Evolutionary conservation across 345 rosid genomes (phyloP), one percentile per base, ranked within the genome.

Genomic region (Kernera saxatilis): DNA sequence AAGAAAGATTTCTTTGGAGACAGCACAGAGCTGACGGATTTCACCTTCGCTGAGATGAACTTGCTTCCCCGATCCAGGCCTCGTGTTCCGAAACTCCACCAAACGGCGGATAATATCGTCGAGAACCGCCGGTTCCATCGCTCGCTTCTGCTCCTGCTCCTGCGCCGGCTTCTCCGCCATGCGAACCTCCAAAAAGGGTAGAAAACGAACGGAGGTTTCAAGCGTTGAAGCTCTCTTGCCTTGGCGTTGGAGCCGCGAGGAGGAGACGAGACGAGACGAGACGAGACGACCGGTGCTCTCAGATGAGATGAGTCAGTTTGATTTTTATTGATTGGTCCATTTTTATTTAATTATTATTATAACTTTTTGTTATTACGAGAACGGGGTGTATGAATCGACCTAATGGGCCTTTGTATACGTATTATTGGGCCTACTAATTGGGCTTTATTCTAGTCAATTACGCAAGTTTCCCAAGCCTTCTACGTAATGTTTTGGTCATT

Each of bases 41-140:
- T 91, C 97, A 46, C 71, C 73, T 79, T 91, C 97, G 32, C 77
- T 83, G 5, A 91, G 88, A 76, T 87, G 96, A 53, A 88, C 96
- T 80, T 89, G 97, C 75, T 87, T 88, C 45, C 79, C 79, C 33
- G 79, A 75, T 62, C 80, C 89, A 6, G 85, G 68, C 77, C 86
- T 87, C 8, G 82, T 78, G 74, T 79, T 83, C 69, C 82, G 77
- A 76, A 80, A 82, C 58, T 86, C 88, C 48, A 87, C 76, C 33
- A 91, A 70, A 41, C 91, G 90, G 11, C 71, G 52, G 29, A 89
- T 91, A 2, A 91, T 88, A 53, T 86, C 87, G 61, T 89, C 97
- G 32, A 91, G 62, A 69, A 80, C 83, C 23, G 68, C 86, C 57
- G 89, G 72, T 45, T 86, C 91, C 60, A 91, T 88, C 18, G 63